Evolutionary conservation across 495 filamentous ascomycete genomes (phyloP), one percentile per base, ranked within the genome.

Genomic region (Hypoxylon trugodes): DNA sequence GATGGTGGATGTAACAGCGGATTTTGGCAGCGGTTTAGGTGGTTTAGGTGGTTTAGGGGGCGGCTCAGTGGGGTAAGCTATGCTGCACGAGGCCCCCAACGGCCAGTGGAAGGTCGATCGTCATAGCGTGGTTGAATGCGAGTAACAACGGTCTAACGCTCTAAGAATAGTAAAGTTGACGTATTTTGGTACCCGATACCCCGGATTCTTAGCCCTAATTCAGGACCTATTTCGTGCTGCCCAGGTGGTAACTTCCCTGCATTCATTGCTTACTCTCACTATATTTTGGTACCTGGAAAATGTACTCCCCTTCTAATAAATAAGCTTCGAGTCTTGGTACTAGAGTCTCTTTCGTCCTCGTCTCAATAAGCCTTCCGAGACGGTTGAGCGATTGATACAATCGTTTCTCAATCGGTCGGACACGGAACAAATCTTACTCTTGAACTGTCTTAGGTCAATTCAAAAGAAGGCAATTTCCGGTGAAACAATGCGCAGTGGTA

Each of bases 141-240:
- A 40, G 21, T 56, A 30, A 30, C 18, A 42, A 21, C 38, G 25
- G 25, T 28, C 13, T 9, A 38, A 10, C 32, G 15, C 48, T 48
- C 49, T 41, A 53, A 47, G 49, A 48, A 46, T 46, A 37, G 56
- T 15, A 24, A 49, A n/a, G n/a, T 55, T 61, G 57, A 58, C 57
- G 57, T 66, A 51, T 35, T 41, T 13, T 50, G 47, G n/a, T n/a
- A n/a, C n/a, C 28, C 49, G 51, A 36, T 48, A 61, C 64, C 64
- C 63, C 63, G 57, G 63, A 66, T 66, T 59, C 50, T 66, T 61
- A 45, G 56, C 49, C 26, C 24, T 6, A 16, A 38, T 24, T 43
- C 9, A 38, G 33, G 19, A 24, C 51, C 21, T 19, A 3, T 55
- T 1, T 43, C 37, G 38, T 37, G 37, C 46, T 25, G n/a, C n/a